phyloP scores from a whole-genome alignment of 352 stramenopile species.

The Globisporangium canariense region DNA sequence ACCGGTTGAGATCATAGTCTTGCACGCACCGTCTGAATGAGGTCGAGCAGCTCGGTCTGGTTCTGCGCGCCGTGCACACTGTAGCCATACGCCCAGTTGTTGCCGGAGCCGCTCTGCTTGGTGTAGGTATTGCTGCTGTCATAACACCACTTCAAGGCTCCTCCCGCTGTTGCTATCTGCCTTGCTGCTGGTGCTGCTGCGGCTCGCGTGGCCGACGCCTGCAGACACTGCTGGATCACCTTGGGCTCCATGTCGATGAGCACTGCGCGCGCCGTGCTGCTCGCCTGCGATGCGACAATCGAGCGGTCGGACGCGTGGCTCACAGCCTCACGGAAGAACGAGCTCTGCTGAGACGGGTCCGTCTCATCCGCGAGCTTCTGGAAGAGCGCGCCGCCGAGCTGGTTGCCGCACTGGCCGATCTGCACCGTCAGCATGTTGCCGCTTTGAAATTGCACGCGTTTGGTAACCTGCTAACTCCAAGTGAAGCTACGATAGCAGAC shows the following conservation, averaged over 20 bases:
- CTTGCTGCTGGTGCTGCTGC: neutral
- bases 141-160: slow-evolving; percentile 36
- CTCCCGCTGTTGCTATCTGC: neutral
- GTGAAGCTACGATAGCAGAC: too few species aligned
- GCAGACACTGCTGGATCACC: slow-evolving; percentile 56
- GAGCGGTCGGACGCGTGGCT: slow-evolving; percentile 12
- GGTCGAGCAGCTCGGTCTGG: slow-evolving; percentile 41
- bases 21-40: slow-evolving; percentile 41
- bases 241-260: slow-evolving; percentile 86
- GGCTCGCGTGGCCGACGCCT: neutral
- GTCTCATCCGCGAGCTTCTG: slow-evolving; percentile 46
- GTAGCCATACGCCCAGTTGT: slow-evolving; percentile 83
- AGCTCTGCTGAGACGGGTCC: neutral
- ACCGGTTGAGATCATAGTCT: neutral
- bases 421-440: slow-evolving; percentile 64
- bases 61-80: slow-evolving; percentile 38
- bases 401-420: slow-evolving; percentile 78
- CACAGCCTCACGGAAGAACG: slow-evolving; percentile 23
- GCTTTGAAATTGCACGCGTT: too few species aligned
- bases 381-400: slow-evolving; percentile 62
- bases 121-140: slow-evolving; percentile 43
- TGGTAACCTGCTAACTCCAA: too few species aligned
- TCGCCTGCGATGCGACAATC: neutral
- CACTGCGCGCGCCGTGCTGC: slow-evolving; percentile 49
- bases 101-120: slow-evolving; percentile 64